Base-by-base conservation (phyloP, 2,329 filamentous ascomycete genomes). In the Penicillium glabrum region DNA sequence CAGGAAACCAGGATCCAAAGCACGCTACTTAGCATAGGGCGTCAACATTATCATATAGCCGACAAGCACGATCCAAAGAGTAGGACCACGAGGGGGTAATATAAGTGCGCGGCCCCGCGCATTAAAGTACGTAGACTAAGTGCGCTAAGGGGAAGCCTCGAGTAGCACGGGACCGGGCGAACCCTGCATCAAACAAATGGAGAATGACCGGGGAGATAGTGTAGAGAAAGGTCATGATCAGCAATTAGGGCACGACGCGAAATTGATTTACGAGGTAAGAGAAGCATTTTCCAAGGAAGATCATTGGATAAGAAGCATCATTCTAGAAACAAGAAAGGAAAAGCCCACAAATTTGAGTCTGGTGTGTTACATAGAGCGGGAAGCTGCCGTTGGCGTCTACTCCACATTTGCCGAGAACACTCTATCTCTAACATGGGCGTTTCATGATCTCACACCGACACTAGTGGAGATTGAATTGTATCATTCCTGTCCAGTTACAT, bases 381-480 rank as follows among this genome's bases (percentile, higher is more conserved):
- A 29, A 46, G 29, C 29, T 24, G 46, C 46, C 29, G 46, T 48
- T 48, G 46, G 46, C 27, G 46, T 16, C 13, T 21, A 33, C 27
- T 58, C 58, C 58, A 60, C 58, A 56, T 51, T 46, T 46, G 14
- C 29, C 24, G 50, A 54, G 33, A 16, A 33, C 55, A 51, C 54
- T 57, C 13, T 59, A 59, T 56, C 60, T 60, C 53, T 51, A 19
- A 61, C 60, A 61, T 35, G 37, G 56, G 53, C 56, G 58, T 61
- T 58, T 62, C 58, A 61, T 35, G 23, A 37, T 46, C 43, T 46
- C 56, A 56, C 48, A 41, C 49, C n/a, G 47, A 39, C 24, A 39
- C 24, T 26, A 21, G 47, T 50, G 47, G 47, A 39, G 47, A 50
- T 33, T 24, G 33, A 6, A 41, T 41, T 50, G 23, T 39, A 21